A percentile compares a stretch with the other conserved stretches of the same genome.
Conservation (phyloP, 2,329 filamentous ascomycete genomes). For the Cladosporium sp. region DNA sequence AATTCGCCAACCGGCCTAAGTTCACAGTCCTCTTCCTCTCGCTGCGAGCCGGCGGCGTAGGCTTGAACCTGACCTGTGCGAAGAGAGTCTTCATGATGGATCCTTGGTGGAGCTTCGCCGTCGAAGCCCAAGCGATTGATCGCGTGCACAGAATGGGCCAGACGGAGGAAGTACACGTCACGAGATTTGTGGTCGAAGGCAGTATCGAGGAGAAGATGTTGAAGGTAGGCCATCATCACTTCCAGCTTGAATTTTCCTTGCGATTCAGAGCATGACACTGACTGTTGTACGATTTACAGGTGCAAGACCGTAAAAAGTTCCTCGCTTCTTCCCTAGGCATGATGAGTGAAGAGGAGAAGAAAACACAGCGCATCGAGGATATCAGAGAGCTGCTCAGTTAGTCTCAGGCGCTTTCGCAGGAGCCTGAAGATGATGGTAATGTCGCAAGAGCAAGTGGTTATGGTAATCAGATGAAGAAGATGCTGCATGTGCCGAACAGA, state of each 20-base stretch:
- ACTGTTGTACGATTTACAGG: conserved; percentile 38
- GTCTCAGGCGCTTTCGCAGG: background rate
- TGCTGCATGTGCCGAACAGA: conserved; percentile 3
- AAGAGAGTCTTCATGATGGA: conserved; percentile 98
- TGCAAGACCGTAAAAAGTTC: conserved; percentile 96
- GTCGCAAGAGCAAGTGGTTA: background rate
- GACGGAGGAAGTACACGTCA: conserved; percentile 78
- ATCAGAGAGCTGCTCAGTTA: conserved; percentile 82
- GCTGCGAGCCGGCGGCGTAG: conserved; percentile 87
- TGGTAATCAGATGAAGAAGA: background rate
- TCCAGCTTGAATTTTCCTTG: background rate
- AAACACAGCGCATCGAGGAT: conserved; percentile 84
- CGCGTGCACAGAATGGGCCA: conserved; percentile 97
- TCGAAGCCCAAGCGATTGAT: conserved; percentile 96
- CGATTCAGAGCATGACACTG: background rate
- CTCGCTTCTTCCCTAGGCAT: conserved; percentile 93
- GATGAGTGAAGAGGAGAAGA: conserved; percentile 93
- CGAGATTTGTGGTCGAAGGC: conserved; percentile 81
- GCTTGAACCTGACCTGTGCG: conserved; percentile 86
- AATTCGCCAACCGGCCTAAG: conserved; percentile 61
- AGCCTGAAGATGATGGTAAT: background rate
- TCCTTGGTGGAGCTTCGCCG: conserved; percentile 97
- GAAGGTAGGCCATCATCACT: conserved; percentile 14
- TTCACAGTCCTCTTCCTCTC: conserved; percentile 80
- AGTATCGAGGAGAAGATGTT: conserved; percentile 97